Conservation (phyloP, 202 grass and related monocot genomes). For the Schoenoplectus triqueter region DNA sequence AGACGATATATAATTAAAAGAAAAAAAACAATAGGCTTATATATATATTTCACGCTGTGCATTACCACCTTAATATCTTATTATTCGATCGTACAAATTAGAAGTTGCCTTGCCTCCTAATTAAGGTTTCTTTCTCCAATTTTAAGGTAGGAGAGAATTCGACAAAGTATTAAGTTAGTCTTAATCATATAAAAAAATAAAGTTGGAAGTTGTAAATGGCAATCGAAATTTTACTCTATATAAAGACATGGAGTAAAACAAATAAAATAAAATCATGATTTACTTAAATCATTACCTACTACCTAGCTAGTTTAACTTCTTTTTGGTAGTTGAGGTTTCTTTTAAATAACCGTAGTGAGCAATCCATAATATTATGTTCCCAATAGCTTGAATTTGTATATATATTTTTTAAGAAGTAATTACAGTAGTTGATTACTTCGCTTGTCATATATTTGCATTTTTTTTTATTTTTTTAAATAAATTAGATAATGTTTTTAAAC, state of each 20-base stretch:
- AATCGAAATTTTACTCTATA: background rate
- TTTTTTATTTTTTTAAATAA: background rate
- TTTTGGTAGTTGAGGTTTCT: background rate
- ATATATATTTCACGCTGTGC: conserved; percentile 1
- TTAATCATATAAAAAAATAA: background rate
- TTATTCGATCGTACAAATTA: background rate
- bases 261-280: background rate
- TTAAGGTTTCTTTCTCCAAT: background rate
- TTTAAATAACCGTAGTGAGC: background rate
- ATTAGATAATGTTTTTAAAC: background rate
- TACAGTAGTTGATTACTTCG: background rate
- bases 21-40: too few relatives aligned
- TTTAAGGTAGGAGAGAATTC: background rate
- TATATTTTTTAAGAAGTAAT: background rate
- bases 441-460: background rate
- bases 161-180: background rate
- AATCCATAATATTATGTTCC: background rate
- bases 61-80: background rate
- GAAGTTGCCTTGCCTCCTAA: background rate
- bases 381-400: background rate
- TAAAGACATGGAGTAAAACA: background rate
- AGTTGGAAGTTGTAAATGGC: background rate
- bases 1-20: too few relatives aligned
- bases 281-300: background rate
- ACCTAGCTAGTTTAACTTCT: background rate